Evolutionary conservation across 345 rosid species (phyloP).

Genomic region (Cardamine chenopodiifolia): DNA sequence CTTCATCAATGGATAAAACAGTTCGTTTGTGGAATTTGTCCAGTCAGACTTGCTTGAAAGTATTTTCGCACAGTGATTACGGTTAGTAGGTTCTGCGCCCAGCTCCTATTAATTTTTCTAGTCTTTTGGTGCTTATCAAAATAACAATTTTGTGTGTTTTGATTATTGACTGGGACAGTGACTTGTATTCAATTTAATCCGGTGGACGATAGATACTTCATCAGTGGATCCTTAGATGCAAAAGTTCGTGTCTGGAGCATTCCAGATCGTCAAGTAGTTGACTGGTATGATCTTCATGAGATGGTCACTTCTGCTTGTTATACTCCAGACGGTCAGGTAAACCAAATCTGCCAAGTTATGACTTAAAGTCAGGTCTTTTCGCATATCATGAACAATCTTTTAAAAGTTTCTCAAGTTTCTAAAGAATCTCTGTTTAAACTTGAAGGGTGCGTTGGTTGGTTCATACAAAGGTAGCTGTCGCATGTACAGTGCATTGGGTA

Average conservation of each 20-base stretch:
- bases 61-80: slow-evolving; percentile 90
- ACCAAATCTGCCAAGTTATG: neutral
- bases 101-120: neutral
- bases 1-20: slow-evolving; percentile 99
- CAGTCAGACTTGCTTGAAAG: slow-evolving; percentile 84
- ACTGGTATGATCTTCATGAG: slow-evolving; percentile 97
- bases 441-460: slow-evolving; percentile 93
- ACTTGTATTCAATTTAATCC: slow-evolving; percentile 99
- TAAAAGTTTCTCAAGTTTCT: slow-evolving; percentile 19
- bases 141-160: slow-evolving; percentile 5
- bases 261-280: slow-evolving; percentile 88
- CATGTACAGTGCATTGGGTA: slow-evolving; percentile 73
- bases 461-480: slow-evolving; percentile 91
- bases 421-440: slow-evolving; percentile 36
- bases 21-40: slow-evolving; percentile 90
- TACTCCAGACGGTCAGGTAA: slow-evolving; percentile 98
- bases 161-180: slow-evolving; percentile 57
- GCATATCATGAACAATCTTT: neutral
- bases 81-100: slow-evolving; percentile 55
- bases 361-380: neutral
- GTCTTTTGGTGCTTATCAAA: neutral
- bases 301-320: slow-evolving; percentile 99
- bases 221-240: slow-evolving; percentile 95
- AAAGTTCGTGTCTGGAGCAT: slow-evolving; percentile 99
- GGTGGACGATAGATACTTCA: slow-evolving; percentile 92